Percentiles rank a stretch among this genome's conserved stretches.
These are phyloP conservation scores for Polyporus tsugae DNA, from an alignment of 1,284 basidiomycete genomes.

Conservation along the genomic window DNA sequence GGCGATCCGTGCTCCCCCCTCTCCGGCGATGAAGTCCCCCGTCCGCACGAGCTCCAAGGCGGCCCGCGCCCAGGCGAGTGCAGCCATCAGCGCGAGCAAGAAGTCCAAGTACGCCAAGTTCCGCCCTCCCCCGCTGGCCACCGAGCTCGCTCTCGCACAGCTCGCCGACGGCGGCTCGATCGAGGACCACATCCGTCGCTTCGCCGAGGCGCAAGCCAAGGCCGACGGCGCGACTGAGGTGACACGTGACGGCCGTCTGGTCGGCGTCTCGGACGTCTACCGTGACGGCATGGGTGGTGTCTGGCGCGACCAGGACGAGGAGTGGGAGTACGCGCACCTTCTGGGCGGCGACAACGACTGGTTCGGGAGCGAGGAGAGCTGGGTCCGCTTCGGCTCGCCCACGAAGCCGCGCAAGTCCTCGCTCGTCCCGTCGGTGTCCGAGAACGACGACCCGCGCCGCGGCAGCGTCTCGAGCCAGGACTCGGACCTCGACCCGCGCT, in stretches of 20 bases:
- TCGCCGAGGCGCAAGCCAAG: slow-evolving; percentile 62
- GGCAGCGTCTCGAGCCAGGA: slow-evolving; percentile 57
- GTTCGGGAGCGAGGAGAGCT: slow-evolving; percentile 36
- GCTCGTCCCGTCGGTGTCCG: slow-evolving; percentile 10
- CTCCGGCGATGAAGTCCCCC: slow-evolving; percentile 28
- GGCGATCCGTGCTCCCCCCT: slow-evolving; percentile 33
- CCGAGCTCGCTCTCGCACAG: slow-evolving; percentile 73
- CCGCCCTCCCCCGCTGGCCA: slow-evolving; percentile 60
- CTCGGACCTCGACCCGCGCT: slow-evolving; percentile 60
- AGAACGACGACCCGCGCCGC: slow-evolving; percentile 47
- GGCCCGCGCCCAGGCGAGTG: slow-evolving; percentile 32
- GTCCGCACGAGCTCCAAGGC: slow-evolving; percentile 21
- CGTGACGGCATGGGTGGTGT: slow-evolving; percentile 66
- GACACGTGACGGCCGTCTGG: slow-evolving; percentile 39
- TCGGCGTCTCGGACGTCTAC: slow-evolving; percentile 58
- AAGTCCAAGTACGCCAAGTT: slow-evolving; percentile 52
- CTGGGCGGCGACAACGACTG: slow-evolving; percentile 47
- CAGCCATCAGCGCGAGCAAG: slow-evolving; percentile 44
- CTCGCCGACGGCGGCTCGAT: slow-evolving; percentile 68
- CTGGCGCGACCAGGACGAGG: slow-evolving; percentile 78
- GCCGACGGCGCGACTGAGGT: slow-evolving; percentile 41
- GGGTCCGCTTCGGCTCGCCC: slow-evolving; percentile 41
- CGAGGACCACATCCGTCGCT: slow-evolving; percentile 62
- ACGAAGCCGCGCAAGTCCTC: slow-evolving; percentile 26
- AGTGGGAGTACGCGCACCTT: slow-evolving; percentile 70